Conservation (phyloP, 2,329 filamentous ascomycete genomes). For the Cercospora sojina region DNA sequence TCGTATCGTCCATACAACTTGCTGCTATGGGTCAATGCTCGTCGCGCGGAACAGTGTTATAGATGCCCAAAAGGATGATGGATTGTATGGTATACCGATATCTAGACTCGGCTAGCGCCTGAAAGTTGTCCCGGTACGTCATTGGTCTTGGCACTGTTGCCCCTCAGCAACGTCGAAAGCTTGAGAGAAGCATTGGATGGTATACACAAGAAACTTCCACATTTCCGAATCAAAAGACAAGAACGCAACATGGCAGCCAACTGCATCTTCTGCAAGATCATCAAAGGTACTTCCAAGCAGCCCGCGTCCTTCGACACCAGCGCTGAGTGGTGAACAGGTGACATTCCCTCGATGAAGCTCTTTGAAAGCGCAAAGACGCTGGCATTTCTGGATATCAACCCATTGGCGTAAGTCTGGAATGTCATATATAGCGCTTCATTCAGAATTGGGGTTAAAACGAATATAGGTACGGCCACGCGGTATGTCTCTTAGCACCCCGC, state of each 20-base stretch:
- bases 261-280: slow-evolving; percentile 98
- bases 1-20: slow-evolving; percentile 28
- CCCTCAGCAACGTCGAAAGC: neutral
- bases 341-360: slow-evolving; percentile 95
- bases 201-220: neutral
- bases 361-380: slow-evolving; percentile 91
- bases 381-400: slow-evolving; percentile 95
- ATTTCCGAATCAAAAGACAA: neutral
- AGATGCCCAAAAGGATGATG: neutral
- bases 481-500: slow-evolving; percentile 47
- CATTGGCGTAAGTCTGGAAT: slow-evolving; percentile 50
- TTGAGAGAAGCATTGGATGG: slow-evolving; percentile 11
- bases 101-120: neutral
- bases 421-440: neutral
- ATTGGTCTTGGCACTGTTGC: slow-evolving; percentile 9
- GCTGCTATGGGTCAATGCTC: neutral
- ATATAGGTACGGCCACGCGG: slow-evolving; percentile 71
- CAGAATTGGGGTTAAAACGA: slow-evolving; percentile 9
- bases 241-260: slow-evolving; percentile 47
- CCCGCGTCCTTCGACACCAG: neutral
- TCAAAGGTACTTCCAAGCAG: slow-evolving; percentile 67
- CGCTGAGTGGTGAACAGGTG: slow-evolving; percentile 57
- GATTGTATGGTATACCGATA: neutral
- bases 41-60: neutral
- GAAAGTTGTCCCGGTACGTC: neutral